Evolutionary conservation across 441 rosid genomes (phyloP).

Genomic region (Gossypium laxum): DNA sequence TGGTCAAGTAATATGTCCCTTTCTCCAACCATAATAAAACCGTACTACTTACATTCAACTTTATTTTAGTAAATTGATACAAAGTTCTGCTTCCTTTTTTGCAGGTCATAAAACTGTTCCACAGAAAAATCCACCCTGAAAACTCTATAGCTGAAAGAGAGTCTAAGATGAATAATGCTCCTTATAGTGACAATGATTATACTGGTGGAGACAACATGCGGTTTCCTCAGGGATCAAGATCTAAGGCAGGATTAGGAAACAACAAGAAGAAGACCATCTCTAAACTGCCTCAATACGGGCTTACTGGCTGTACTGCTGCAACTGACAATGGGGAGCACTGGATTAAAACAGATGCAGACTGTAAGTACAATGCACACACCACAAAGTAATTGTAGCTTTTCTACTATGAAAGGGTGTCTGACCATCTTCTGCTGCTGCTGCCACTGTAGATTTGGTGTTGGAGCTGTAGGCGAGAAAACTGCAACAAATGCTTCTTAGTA

Average conservation of each 20-base stretch:
- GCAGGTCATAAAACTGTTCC: slow-evolving; percentile 63
- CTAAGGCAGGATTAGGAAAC: slow-evolving; percentile 23
- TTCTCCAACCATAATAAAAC: not conserved
- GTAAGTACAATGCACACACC: slow-evolving; percentile 42
- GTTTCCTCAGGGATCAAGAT: slow-evolving; percentile 24
- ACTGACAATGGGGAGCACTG: slow-evolving; percentile 54
- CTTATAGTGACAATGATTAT: slow-evolving; percentile 16
- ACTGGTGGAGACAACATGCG: slow-evolving; percentile 20
- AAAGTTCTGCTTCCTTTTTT: not conserved
- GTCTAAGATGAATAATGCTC: slow-evolving; percentile 18
- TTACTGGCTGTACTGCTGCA: slow-evolving; percentile 29
- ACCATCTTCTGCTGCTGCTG: slow-evolving; percentile 17
- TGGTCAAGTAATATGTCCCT: not conserved
- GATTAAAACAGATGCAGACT: slow-evolving; percentile 87
- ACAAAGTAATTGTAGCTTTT: not conserved
- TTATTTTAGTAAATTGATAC: not conserved
- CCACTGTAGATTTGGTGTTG: slow-evolving; percentile 71
- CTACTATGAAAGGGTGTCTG: slow-evolving; percentile 17
- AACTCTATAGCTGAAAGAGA: slow-evolving; percentile 29
- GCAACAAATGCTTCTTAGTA: slow-evolving; percentile 14
- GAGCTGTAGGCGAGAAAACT: slow-evolving; percentile 53
- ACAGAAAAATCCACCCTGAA: slow-evolving; percentile 71
- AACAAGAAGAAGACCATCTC: slow-evolving; percentile 21
- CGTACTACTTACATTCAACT: not conserved
- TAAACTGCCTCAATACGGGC: slow-evolving; percentile 27